Evolutionary conservation across 169 alveolate species (phyloP).

Genomic region (Cryptosporidium tyzzeri): DNA sequence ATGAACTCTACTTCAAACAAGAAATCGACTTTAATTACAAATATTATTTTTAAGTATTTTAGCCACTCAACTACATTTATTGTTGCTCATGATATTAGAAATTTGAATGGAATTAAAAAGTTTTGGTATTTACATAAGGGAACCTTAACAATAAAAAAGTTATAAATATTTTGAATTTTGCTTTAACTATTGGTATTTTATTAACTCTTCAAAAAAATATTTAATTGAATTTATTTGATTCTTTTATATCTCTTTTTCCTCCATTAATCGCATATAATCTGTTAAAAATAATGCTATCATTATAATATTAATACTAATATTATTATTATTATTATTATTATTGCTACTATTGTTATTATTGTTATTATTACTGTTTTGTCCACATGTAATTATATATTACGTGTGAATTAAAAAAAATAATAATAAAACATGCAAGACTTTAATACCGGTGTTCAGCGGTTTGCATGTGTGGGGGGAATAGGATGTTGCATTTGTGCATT

Average conservation of each 20-base stretch:
- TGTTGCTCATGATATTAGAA: conserved; percentile 66
- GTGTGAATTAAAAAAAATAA: neutral
- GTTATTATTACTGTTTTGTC: neutral
- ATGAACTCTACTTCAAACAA: neutral
- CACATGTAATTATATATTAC: neutral
- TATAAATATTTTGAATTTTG: neutral
- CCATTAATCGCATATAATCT: too few relatives aligned
- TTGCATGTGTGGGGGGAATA: conserved; percentile 2
- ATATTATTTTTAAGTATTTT: conserved; percentile 54
- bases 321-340: neutral
- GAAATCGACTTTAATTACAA: conserved; percentile 38
- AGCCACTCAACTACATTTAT: conserved; percentile 60
- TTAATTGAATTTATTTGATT: neutral
- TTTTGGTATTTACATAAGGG: conserved; percentile 66
- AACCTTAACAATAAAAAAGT: conserved; percentile 7
- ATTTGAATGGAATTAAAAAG: conserved; percentile 43
- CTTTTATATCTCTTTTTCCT: neutral
- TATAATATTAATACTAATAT: too few relatives aligned
- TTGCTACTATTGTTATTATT: neutral
- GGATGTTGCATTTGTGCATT: conserved; percentile 4
- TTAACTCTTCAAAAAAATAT: neutral
- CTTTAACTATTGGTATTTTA: neutral
- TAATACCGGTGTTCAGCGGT: conserved; percentile 14
- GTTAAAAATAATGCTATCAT: neutral
- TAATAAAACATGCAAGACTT: neutral